Evolutionary conservation across 116 monocot species (phyloP).

Genomic region (Papilionanthe hybrid): DNA sequence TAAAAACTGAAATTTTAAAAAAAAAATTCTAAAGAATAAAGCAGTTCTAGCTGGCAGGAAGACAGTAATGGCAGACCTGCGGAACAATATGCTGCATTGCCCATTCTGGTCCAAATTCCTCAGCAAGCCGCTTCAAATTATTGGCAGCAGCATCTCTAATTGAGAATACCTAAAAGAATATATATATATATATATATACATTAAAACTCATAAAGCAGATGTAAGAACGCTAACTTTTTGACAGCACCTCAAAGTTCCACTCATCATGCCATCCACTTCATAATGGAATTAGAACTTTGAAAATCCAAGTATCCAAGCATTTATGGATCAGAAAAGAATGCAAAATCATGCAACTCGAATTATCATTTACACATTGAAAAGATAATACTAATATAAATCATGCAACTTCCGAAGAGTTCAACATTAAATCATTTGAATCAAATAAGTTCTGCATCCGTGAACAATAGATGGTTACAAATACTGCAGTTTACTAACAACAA

Average conservation of each 20-base stretch:
- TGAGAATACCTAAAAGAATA: conserved; percentile 27
- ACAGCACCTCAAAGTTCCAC: background rate
- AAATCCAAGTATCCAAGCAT: background rate
- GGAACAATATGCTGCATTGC: conserved; percentile 53
- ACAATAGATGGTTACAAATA: background rate
- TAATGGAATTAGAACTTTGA: background rate
- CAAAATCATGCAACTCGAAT: background rate
- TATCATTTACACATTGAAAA: background rate
- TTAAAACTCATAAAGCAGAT: background rate
- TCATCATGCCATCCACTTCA: background rate
- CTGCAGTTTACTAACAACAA: background rate
- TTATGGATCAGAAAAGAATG: background rate
- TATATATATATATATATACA: background rate
- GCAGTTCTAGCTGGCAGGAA: background rate
- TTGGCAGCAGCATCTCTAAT: conserved; percentile 54
- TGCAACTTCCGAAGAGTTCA: background rate
- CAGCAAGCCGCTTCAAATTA: conserved; percentile 52
- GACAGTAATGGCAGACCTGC: conserved; percentile 21
- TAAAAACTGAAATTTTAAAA: background rate
- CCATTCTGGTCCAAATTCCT: conserved; percentile 53
- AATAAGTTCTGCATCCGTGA: background rate
- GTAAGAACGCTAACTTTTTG: background rate
- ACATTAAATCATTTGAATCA: background rate
- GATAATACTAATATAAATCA: background rate
- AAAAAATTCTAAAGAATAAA: background rate